Percentiles rank a stretch among this genome's conserved stretches.
Conservation (phyloP, 139 green algal genomes). For the Asterochloris sp. region DNA sequence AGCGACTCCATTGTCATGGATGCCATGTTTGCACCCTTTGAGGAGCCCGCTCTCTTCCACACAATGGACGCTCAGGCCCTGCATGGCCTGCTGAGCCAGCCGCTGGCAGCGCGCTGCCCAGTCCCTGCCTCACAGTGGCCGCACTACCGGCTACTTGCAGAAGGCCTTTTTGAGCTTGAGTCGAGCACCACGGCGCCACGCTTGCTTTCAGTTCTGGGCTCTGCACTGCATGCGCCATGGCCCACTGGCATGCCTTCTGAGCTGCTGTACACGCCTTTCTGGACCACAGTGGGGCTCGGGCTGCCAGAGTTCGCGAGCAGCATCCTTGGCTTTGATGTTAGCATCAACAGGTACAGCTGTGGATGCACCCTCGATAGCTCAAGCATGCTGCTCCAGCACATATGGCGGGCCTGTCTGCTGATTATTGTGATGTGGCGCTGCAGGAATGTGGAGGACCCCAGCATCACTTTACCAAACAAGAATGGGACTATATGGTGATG, state of each 20-base stretch:
- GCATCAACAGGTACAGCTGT: not conserved
- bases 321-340: not conserved
- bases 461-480: constrained; percentile 3
- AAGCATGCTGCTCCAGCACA: not conserved
- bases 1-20: no score
- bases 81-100: not conserved
- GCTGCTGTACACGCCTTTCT: constrained; percentile 3
- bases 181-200: not conserved
- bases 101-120: not conserved
- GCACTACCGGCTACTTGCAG: no score
- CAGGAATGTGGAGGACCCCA: constrained; percentile 8
- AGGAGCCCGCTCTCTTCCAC: not conserved
- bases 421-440: not conserved
- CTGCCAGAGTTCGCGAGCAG: constrained; percentile 1
- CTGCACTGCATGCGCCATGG: not conserved
- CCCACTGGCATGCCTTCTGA: constrained; percentile 1
- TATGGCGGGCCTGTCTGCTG: not conserved
- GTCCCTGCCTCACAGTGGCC: not conserved
- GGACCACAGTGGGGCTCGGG: not conserved
- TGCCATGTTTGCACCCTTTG: constrained; percentile 8
- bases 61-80: not conserved
- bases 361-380: not conserved
- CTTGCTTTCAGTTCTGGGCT: not conserved
- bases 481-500: constrained; percentile 5
- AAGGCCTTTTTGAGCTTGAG: not conserved